These are phyloP conservation scores for Eucalyptus albens DNA, from an alignment of 345 rosid genomes.

Conservation along the genomic window DNA sequence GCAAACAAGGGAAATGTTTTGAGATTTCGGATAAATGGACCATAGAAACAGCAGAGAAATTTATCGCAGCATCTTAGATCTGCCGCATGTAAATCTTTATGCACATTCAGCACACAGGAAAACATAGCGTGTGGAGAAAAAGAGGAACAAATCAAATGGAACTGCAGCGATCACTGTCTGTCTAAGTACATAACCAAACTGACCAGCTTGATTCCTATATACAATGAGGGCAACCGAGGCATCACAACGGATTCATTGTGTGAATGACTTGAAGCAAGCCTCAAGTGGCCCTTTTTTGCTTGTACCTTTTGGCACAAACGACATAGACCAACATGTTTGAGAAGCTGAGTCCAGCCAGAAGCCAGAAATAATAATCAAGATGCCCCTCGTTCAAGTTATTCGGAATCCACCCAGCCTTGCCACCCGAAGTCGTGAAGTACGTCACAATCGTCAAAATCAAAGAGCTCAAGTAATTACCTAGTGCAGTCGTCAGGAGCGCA, in stretches of 20 bases:
- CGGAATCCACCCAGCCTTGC: constrained; percentile 74
- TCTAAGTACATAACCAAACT: not conserved
- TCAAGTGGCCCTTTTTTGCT: constrained; percentile 49
- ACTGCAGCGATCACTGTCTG: not conserved
- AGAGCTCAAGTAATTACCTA: constrained; percentile 83
- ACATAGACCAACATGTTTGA: constrained; percentile 51
- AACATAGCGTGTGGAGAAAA: not conserved
- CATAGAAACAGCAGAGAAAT: not conserved
- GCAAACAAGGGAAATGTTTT: not conserved
- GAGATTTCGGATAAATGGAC: not conserved
- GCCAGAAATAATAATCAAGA: constrained; percentile 94
- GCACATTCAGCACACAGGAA: not conserved
- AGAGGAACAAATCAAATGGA: not conserved
- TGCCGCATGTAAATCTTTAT: not conserved
- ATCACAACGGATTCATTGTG: not conserved
- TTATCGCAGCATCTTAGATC: not conserved
- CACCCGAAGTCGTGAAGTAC: constrained; percentile 49
- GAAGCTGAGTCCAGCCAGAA: constrained; percentile 69
- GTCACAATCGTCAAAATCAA: constrained; percentile 70
- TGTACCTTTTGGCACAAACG: constrained; percentile 58
- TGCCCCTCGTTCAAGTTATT: constrained; percentile 85
- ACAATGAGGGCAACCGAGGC: not conserved
- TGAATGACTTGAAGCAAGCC: not conserved
- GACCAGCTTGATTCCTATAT: not conserved
- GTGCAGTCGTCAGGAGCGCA: constrained; percentile 56